Conservation (phyloP, 179 eudicot species). For the Actinidia arguta region DNA sequence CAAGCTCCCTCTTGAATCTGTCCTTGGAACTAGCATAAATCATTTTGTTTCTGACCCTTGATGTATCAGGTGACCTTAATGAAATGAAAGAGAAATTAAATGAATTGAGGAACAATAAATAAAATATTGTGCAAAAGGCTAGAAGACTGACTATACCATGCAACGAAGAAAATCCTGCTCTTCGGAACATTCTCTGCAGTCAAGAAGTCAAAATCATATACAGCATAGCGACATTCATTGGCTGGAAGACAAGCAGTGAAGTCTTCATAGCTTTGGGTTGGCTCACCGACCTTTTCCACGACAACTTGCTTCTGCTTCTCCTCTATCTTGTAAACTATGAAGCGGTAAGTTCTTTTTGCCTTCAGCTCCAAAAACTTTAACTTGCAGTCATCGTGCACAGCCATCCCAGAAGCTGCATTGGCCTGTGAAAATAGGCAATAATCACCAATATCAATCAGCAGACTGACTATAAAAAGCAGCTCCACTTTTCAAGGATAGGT, state of each 20-base stretch:
- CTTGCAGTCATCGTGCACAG: constrained; percentile 46
- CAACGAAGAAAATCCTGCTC: constrained; percentile 46
- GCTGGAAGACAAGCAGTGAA: constrained; percentile 39
- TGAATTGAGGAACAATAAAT: neutral
- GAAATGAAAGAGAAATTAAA: neutral
- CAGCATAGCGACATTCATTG: constrained; percentile 43
- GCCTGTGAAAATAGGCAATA: constrained; percentile 26
- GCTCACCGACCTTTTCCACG: constrained; percentile 42
- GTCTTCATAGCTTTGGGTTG: constrained; percentile 39
- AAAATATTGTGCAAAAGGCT: neutral
- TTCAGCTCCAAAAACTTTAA: constrained; percentile 41
- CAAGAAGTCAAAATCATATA: constrained; percentile 44
- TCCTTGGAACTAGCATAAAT: constrained; percentile 58
- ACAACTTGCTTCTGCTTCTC: constrained; percentile 46
- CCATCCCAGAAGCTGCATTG: constrained; percentile 47
- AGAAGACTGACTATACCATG: constrained; percentile 27
- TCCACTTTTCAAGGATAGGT: neutral
- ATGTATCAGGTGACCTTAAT: constrained; percentile 47
- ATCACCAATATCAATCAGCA: neutral
- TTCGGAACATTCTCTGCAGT: constrained; percentile 39
- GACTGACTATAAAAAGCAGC: neutral
- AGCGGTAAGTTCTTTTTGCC: constrained; percentile 40
- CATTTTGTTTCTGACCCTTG: constrained; percentile 60
- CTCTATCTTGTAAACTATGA: constrained; percentile 39
- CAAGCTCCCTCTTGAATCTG: constrained; percentile 59